These are phyloP conservation scores for Erythrobasidium yunnanense DNA, from an alignment of 768 basidiomycete genomes.

Conservation along the genomic window DNA sequence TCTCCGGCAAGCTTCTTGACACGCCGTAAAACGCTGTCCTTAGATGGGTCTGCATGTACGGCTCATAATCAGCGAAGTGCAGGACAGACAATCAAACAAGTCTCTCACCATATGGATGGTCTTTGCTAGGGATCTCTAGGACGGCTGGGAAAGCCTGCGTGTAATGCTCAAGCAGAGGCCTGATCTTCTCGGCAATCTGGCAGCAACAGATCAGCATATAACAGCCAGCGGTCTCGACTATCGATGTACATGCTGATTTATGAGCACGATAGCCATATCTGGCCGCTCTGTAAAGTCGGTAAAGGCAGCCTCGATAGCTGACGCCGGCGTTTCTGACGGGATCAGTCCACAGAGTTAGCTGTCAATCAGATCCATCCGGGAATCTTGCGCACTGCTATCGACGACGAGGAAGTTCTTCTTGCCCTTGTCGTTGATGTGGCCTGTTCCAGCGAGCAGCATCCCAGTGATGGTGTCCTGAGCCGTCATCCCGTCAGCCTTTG, in stretches of 20 bases:
- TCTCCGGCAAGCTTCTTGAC: slow-evolving; percentile 96
- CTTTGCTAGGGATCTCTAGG: slow-evolving; percentile 95
- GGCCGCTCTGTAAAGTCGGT: slow-evolving; percentile 87
- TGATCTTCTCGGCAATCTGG: slow-evolving; percentile 92
- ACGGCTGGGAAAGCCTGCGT: slow-evolving; percentile 91
- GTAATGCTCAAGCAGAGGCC: slow-evolving; percentile 88
- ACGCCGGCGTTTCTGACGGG: slow-evolving; percentile 82
- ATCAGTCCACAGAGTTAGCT: too few relatives aligned
- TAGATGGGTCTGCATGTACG: slow-evolving; percentile 58
- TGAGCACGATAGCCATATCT: slow-evolving; percentile 89
- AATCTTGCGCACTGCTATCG: slow-evolving; percentile 62
- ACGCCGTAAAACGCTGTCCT: slow-evolving; percentile 88
- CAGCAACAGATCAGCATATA: neutral
- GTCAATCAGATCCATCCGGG: too few relatives aligned
- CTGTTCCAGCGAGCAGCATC: slow-evolving; percentile 83
- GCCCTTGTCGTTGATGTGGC: slow-evolving; percentile 76
- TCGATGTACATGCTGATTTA: slow-evolving; percentile 82
- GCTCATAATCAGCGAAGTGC: neutral
- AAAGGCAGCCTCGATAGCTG: slow-evolving; percentile 81
- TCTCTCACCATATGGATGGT: slow-evolving; percentile 86
- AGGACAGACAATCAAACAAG: neutral
- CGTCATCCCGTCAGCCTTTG: too few relatives aligned
- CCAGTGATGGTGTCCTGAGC: slow-evolving; percentile 94
- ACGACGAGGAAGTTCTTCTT: slow-evolving; percentile 98
- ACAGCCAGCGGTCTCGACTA: neutral